Evolutionary conservation across 495 filamentous ascomycete genomes (phyloP), one percentile per base, ranked within the genome.

Genomic region (Aspergillus baeticus): DNA sequence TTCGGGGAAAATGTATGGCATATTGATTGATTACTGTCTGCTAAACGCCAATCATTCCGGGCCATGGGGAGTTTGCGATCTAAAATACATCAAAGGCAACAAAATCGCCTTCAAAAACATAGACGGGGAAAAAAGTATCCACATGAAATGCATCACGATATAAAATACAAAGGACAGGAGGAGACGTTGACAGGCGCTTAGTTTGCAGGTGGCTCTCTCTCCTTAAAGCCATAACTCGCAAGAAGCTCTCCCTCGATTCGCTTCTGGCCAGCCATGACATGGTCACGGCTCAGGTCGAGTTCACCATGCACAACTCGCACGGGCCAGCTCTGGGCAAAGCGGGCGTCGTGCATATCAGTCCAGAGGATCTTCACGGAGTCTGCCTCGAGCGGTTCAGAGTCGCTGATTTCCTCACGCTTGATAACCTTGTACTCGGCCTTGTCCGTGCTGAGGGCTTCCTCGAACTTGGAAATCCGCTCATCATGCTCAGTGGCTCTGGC

Each of bases 251-350:
- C 68, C n/a, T 55, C 58, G 17, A 55, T 38, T 2, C 39, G 51
- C 47, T 69, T 63, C 63, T 70, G 70, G 11, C 64, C 59, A 2
- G 70, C 61, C 58, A 78, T 76, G 21, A 77, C 63, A 55, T 71
- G 63, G 51, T 67, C 63, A 23, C 67, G 68, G 51, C 55, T 62
- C 42, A 63, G 56, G 50, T 74, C 65, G 67, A 81, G 58, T 54
- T 72, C 68, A 55, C 76, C 76, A 64, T 96, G 92, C 20, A 73
- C 65, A 46, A 95, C 88, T n/a, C 77, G 80, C 3, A 74, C 69
- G 15, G 87, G 77, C 92, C 92, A 96, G 7, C 67, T 59, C 61
- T 75, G 62, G 18, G 89, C 91, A 70, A 76, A 87, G 49, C 83
- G 77, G 22, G 80, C 78, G 72, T 92, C 86, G 49, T 80, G 65